A percentile compares a stretch with the other conserved stretches of the same genome.
Evolutionary conservation across 331 rosid genomes (phyloP).

Genomic region (Arachis monticola): DNA sequence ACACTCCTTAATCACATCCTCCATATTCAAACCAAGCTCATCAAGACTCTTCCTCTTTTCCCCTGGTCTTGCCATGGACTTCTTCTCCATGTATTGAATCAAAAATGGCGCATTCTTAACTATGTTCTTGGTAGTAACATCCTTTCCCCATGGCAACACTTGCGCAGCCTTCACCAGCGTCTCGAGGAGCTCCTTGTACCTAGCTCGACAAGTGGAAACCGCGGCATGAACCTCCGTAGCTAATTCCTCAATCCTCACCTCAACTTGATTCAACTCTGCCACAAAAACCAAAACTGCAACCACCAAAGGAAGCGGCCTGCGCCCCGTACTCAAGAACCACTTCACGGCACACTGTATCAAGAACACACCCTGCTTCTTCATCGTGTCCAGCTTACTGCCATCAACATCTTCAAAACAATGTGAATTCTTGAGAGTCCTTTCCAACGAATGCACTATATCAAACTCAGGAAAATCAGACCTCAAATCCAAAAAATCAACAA

Average conservation of each 20-base stretch:
- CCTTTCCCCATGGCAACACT: constrained; percentile 88
- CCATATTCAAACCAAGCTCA: constrained; percentile 52
- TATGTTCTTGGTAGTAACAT: constrained; percentile 65
- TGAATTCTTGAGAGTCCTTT: constrained; percentile 53
- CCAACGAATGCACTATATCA: constrained; percentile 59
- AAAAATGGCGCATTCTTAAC: constrained; percentile 64
- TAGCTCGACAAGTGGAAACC: constrained; percentile 58
- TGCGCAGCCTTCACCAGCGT: constrained; percentile 74
- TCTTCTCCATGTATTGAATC: constrained; percentile 78
- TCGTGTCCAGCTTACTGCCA: constrained; percentile 41
- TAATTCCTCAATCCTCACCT: constrained; percentile 52
- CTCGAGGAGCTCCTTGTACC: constrained; percentile 70
- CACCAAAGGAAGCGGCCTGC: constrained; percentile 71
- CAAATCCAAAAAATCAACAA: constrained; percentile 57
- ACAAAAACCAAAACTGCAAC: constrained; percentile 73
- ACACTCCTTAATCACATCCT: constrained; percentile 55
- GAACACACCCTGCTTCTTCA: constrained; percentile 67
- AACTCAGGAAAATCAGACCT: constrained; percentile 55
- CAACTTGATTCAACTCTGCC: constrained; percentile 61
- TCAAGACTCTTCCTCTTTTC: constrained; percentile 44
- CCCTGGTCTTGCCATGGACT: constrained; percentile 53
- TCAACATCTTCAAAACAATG: constrained; percentile 34
- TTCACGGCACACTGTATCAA: constrained; percentile 69
- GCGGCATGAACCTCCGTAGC: constrained; percentile 63
- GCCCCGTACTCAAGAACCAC: constrained; percentile 78